Base-by-base conservation (phyloP, 805 yeast species). In the Hanseniaspora hatyaiensis region DNA sequence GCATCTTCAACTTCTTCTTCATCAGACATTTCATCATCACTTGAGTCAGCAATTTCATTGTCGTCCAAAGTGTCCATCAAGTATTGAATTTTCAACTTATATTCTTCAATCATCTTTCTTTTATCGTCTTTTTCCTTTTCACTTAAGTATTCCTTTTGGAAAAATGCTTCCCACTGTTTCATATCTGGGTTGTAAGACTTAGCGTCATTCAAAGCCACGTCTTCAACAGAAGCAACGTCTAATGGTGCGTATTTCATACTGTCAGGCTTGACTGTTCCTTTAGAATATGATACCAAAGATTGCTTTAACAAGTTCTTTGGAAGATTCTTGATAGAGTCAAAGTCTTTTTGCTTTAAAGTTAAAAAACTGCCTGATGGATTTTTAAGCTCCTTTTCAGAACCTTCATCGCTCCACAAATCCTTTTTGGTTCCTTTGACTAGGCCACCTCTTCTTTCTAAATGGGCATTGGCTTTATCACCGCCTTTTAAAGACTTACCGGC, bases 111-210 rank as follows among this genome's bases (percentile, higher is more conserved):
- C 47, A 71, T 70, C 47, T 73, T 63, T 57, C 82, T 73, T 56
- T 76, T 72, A 51, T 77, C 75, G 56, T 85, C 96, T 49, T 70
- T 73, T 42, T 74, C 70, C 57, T 77, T 75, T 57, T 86, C 94
- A 47, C 70, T 68, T 45, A 61, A 70, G 55, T 71, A 80, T 63
- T 87, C 96, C 47, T 70, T 67, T 46, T 74, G 67, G 45, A 92
- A 74, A 55, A 88, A 70, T 16, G 63, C 64, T 55, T 77, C 77
- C 98, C 98, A 92, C 23, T 82, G 76, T 49, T 80, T 82, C 53
- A 79, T 68, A 11, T 89, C 73, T 22, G 98, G 98, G 60, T 92
- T 92, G 34, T 63, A 92, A 2, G 97, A 88, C 61, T 82, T 83
- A 1, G 80, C 92, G 56, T 80, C 80, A 11, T 95, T 87, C 3